These are phyloP conservation scores for Neopestalotiopsis sp. DNA, from an alignment of 2,329 filamentous ascomycete genomes.

Conservation along the genomic window DNA sequence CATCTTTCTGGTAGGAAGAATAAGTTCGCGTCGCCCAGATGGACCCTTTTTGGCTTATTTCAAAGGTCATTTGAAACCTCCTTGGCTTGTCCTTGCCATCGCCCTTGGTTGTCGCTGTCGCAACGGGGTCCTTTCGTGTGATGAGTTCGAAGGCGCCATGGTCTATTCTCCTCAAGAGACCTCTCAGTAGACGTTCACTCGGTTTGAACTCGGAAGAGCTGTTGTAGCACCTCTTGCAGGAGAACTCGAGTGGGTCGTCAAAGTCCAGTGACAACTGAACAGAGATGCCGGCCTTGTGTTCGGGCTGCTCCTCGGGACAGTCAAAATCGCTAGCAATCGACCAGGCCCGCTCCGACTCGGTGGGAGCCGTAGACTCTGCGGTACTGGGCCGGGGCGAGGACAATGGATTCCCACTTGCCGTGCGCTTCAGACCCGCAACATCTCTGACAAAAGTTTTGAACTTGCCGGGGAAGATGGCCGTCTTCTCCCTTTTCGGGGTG, in stretches of 20 bases:
- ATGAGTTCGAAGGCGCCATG: slow-evolving; percentile 60
- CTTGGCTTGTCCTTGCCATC: slow-evolving; percentile 47
- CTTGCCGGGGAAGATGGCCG: slow-evolving; percentile 29
- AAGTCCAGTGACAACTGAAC: slow-evolving; percentile 53
- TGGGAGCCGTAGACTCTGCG: not conserved
- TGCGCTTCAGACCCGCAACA: slow-evolving; percentile 30
- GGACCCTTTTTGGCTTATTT: slow-evolving; percentile 47
- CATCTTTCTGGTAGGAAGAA: slow-evolving; percentile 56
- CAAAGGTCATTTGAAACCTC: slow-evolving; percentile 55
- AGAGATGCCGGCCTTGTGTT: slow-evolving; percentile 36
- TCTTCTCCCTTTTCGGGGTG: slow-evolving; percentile 21
- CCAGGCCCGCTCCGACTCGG: slow-evolving; percentile 10
- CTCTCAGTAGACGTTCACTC: slow-evolving; percentile 53
- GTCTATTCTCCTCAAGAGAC: slow-evolving; percentile 55
- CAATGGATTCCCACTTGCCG: slow-evolving; percentile 20
- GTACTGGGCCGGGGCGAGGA: not conserved
- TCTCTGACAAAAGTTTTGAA: slow-evolving; percentile 34
- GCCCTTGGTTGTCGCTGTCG: slow-evolving; percentile 45
- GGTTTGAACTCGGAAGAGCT: slow-evolving; percentile 50
- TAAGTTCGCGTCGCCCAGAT: slow-evolving; percentile 51
- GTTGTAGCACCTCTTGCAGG: slow-evolving; percentile 52
- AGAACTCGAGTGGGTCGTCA: slow-evolving; percentile 48
- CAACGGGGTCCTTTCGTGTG: slow-evolving; percentile 56
- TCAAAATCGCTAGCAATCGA: slow-evolving; percentile 12
- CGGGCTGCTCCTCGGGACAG: slow-evolving; percentile 9